Conservation (phyloP, 352 stramenopile genomes). For the Globisporangium orthogonon region DNA sequence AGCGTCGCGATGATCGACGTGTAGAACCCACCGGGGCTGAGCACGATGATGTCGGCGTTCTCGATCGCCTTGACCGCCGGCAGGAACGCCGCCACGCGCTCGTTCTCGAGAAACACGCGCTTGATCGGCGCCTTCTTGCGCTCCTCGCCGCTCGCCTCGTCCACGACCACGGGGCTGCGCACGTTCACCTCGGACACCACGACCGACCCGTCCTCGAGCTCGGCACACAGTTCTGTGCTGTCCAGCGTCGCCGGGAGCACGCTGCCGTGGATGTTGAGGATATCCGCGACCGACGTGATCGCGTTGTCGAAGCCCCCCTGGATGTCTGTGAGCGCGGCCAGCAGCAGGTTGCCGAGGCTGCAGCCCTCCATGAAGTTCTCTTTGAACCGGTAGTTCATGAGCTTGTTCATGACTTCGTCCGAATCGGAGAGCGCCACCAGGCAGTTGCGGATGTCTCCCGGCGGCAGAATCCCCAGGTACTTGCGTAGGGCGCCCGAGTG, state of each 20-base stretch:
- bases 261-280: conserved; percentile 79
- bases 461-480: conserved; percentile 74
- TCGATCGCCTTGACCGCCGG: conserved; percentile 76
- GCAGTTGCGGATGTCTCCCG: conserved; percentile 85
- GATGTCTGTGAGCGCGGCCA: conserved; percentile 78
- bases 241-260: conserved; percentile 81
- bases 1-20: conserved; percentile 82
- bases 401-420: conserved; percentile 78
- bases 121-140: conserved; percentile 68
- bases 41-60: conserved; percentile 80
- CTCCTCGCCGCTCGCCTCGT: conserved; percentile 25
- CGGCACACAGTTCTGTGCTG: conserved; percentile 74
- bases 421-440: conserved; percentile 78
- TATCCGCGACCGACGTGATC: conserved; percentile 75
- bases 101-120: conserved; percentile 73
- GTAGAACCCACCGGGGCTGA: conserved; percentile 80
- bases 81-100: conserved; percentile 61
- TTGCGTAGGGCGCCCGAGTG: conserved; percentile 80
- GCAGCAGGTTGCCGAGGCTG: conserved; percentile 74
- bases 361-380: conserved; percentile 87
- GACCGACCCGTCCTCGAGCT: conserved; percentile 60
- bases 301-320: conserved; percentile 78
- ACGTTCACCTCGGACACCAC: conserved; percentile 84
- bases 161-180: conserved; percentile 43
- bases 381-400: conserved; percentile 87